Base-by-base conservation (phyloP, 2,329 filamentous ascomycete species). In the Fusarium praegraminearum region DNA sequence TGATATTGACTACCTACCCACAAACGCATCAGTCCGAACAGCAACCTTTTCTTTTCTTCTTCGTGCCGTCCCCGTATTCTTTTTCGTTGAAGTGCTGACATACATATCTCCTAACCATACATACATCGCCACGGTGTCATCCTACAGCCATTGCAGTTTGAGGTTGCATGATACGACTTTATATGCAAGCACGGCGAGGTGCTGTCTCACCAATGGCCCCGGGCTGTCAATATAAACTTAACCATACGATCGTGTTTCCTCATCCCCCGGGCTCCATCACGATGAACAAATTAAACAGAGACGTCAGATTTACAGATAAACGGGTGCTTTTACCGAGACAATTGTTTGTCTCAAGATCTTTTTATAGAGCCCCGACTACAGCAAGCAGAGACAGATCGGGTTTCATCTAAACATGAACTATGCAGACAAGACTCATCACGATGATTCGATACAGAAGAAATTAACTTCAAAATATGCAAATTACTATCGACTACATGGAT, bases 401-500 rank as follows among this genome's bases (percentile, higher is more conserved):
- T 65, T 65, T 53, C 44, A 46, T 28, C 24, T 24, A 30, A 35
- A 32, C 41, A 28, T 22, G 33, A 51, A 28, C 18, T 28, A 38
- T n/a, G 6, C 13, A 53, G 33, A 9, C 24, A 56, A 16, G 3
- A 9, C 49, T 18, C 15, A 18, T 35, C 28, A 62, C 46, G 9
- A 35, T 24, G 10, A 22, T 15, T 11, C 4, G 40, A 10, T 10
- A 16, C n/a, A 28, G 15, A 38, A 44, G 7, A 18, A 2, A 35
- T 62, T 38, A 74, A 75, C 60, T 71, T 65, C 35, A 57, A 63
- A 67, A 65, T 69, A 26, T 59, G 36, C 57, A 40, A 67, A 67
- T 73, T 58, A 73, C 64, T 73, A 60, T 73, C 73, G 72, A 73
- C 72, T 70, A 74, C 61, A 43, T 64, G 28, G 30, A 65, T 32